Base-by-base conservation (phyloP, 2,329 filamentous ascomycete species). In the Fusarium sp. region DNA sequence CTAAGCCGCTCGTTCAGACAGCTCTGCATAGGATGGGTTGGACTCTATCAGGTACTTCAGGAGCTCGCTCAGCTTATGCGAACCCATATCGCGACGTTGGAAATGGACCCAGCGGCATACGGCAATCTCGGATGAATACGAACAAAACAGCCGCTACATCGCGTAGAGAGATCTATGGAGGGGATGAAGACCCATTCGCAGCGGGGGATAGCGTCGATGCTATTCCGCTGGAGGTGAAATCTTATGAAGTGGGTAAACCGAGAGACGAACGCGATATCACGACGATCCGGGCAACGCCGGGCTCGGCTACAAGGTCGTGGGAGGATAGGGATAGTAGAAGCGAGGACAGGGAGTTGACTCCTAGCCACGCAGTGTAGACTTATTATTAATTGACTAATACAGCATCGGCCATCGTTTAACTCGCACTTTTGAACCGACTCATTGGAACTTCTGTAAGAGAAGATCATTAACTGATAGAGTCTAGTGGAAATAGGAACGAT, bases 341-440 rank as follows among this genome's bases (percentile, higher is more conserved):
- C 13, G 57, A 61, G n/a, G 62, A 54, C 5, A 60, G 54, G 34
- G 54, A 60, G 33, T 52, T 50, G 28, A 54, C 61, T 19, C 62
- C 61, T 17, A 65, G 40, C 19, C 54, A 65, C 36, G 54, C 54
- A 13, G 61, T 65, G 21, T 65, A 45, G 21, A 7, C 26, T 24
- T 36, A 36, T 17, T 19, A 8, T 7, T 36, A 28, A 57, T 39
- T 44, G 26, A 63, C 33, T 47, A 34, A 22, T 13, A 49, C n/a
- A 11, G 26, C 3, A 21, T 44, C 47, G 34, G 11, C 34, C 36
- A 2, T 49, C 38, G 39, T n/a, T 14, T 22, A 19, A n/a, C 9
- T n/a, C 31, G n/a, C 14, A 26, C 33, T 38, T 31, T 9, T 39
- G 49, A 17, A 13, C 31, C 14, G 21, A n/a, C 43, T n/a, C 7